Base-by-base conservation (phyloP, 257 asterid species). In the Gynochthodes officinalis region DNA sequence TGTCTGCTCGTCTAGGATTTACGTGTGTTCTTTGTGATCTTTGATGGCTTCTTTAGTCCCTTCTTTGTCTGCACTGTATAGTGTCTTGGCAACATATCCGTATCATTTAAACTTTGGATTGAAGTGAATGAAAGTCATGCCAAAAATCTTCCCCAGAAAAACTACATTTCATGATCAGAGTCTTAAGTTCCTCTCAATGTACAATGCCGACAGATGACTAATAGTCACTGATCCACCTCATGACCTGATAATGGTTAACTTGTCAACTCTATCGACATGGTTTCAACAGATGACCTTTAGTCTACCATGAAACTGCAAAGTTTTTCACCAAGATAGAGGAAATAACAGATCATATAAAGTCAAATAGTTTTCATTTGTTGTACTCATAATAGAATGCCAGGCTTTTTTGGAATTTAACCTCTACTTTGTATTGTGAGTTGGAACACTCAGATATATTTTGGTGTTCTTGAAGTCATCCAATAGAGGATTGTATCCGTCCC, bases 381-480 rank as follows among this genome's bases (percentile, higher is more conserved):
- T 39, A 14, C 30, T 42, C 25, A 18, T 13, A 39, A 25, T 14
- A 37, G 55, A 32, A 52, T 28, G 74, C 64, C 16, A 0, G 19
- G 8, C 0, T 10, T 33, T n/a, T 32, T 16, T 40, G 44, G 12
- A 39, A 19, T 69, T 64, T 42, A 13, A 19, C 60, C 53, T 67
- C 88, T 95, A 95, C 77, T 90, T 90, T 81, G 49, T 82, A 70
- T 95, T 95, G 49, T 95, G 96, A 28, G 98, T 95, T 1, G 98
- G 99, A 74, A 95, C 99, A 70, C 99, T 95, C 64, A 92, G 86
- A 77, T 90, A 95, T 75, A 95, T 77, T 80, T 92, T 90, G 48
- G 98, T 92, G 84, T 95, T 95, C 89, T 89, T 92, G 92, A 95
- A 95, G 82, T 95, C 99, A 73, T 95, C 99, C 76, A 95, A 74